Base-by-base conservation (phyloP, 371 early-diverging fungal species). In the Mucor indicus region DNA sequence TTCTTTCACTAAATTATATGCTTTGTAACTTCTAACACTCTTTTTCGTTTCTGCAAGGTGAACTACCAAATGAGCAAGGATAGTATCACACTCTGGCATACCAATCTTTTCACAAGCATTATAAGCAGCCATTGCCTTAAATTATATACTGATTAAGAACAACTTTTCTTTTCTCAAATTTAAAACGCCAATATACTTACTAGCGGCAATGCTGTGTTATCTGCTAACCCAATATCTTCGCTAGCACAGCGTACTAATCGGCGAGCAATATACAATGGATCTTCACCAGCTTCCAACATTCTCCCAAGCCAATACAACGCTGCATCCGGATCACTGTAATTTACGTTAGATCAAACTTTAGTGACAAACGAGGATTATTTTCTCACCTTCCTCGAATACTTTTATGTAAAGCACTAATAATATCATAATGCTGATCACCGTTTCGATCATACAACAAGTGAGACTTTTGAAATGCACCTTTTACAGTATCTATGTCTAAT, bases 61-160 rank as follows among this genome's bases (percentile, higher is more conserved):
- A 10, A 72, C 74, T 0, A 84, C 90, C 17, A 86, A 75, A 53
- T 94, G 92, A 0, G 92, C 92, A 11, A 94, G 62, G 22, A 87
- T 82, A 0, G 81, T 83, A 55, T 91, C 92, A 59, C 92, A 93
- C 62, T 94, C 95, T 2, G 95, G 95, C 89, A 91, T 90, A 0
- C 95, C 95, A 44, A 94, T 84, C 46, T 73, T 74, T 64, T 91
- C 90, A 46, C 89, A 89, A 0, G 93, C 86, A 53, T 90, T 83
- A 59, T 85, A 88, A 0, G 92, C 80, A 4, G 91, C 52, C 24
- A 90, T 61, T 0, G 93, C 93, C 35, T 33, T 5, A 11, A 13
- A 33, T 15, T 11, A 29, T 8, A 29, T 79, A 79, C 30, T 4
- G 15, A 17, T 10, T 8, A n/a, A n/a, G n/a, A n/a, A n/a, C n/a